phyloP scores from a whole-genome alignment of 495 filamentous ascomycete genomes.

The Glonium stellatum region DNA sequence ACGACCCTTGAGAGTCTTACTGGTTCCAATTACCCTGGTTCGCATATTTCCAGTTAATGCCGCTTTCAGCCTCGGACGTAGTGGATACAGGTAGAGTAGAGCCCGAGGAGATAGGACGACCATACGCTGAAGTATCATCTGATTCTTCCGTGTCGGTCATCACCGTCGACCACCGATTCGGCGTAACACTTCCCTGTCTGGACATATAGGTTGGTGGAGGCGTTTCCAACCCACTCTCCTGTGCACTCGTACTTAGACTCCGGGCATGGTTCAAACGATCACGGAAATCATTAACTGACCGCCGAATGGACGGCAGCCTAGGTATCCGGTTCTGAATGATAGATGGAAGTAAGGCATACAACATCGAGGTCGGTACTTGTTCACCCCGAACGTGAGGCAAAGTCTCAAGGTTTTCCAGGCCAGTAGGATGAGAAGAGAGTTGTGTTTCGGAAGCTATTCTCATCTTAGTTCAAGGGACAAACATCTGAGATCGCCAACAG shows the following conservation, averaged over 20 bases:
- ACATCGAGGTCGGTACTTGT: conserved; percentile 13
- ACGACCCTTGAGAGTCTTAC: background rate
- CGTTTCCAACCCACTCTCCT: conserved; percentile 6
- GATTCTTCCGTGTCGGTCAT: conserved; percentile 9
- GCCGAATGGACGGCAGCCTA: conserved; percentile 22
- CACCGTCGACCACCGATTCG: conserved; percentile 5
- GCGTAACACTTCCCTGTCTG: conserved; percentile 3
- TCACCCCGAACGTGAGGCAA: background rate
- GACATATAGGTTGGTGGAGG: conserved; percentile 29
- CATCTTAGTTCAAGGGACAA: background rate
- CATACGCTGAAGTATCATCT: conserved; percentile 8
- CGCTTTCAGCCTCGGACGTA: conserved; percentile 31
- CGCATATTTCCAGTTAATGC: conserved; percentile 44
- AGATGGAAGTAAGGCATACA: conserved; percentile 28
- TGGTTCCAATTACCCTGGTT: conserved; percentile 35
- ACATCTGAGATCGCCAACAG: background rate
- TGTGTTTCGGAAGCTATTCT: background rate
- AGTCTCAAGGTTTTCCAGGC: background rate
- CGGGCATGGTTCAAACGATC: background rate
- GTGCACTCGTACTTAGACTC: background rate
- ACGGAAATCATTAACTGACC: conserved; percentile 15
- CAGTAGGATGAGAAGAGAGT: background rate
- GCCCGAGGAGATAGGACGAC: conserved; percentile 10
- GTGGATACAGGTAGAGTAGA: conserved; percentile 6
- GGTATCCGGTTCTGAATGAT: conserved; percentile 28